Base-by-base conservation (phyloP, 148 eudicot genomes). In the Rhododendron vialii region DNA sequence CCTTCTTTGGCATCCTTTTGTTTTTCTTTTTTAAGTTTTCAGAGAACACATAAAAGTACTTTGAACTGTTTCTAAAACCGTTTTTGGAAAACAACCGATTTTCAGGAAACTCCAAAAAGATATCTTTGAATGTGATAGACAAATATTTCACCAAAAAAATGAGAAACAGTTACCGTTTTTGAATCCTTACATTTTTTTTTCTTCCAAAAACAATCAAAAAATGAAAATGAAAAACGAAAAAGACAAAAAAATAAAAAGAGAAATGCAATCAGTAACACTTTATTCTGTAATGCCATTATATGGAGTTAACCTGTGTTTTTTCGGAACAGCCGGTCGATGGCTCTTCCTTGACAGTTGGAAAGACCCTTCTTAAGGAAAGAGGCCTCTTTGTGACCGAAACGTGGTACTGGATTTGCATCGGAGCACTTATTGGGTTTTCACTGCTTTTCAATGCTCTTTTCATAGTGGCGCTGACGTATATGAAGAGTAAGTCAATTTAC, bases 291-390 rank as follows among this genome's bases (percentile, higher is more conserved):
- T 71, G 7, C 7, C 38, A 30, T 71, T 71, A 30, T 14, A 30
- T 30, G 38, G 15, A 71, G 76, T 71, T 30, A 30, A 30, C 76
- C 15, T 71, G 20, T 71, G 7, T 14, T 71, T 33, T 71, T 14
- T 5, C 30, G 20, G 41, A 30, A 59, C 90, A 88, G 90, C 85
- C 88, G 10, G 65, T 76, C 36, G 67, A 15, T 15, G 85, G 69
- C 18, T 24, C 85, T 48, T 67, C 88, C 45, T 65, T 76, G 17
- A 90, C 92, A 26, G 84, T 90, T 38, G 92, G 92, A 82, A 83
- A 85, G 87, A 78, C 87, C 45, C 88, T 90, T 82, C 87, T 90
- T 2, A 82, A 75, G 83, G 85, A 81, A 17, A 84, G 91, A 84
- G 88, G 91, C 36, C 82, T 90, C 41, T 90, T 48, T 30, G 5